These are phyloP conservation scores for Rhizopogon vulgaris DNA, from an alignment of 768 basidiomycete genomes.

Conservation along the genomic window DNA sequence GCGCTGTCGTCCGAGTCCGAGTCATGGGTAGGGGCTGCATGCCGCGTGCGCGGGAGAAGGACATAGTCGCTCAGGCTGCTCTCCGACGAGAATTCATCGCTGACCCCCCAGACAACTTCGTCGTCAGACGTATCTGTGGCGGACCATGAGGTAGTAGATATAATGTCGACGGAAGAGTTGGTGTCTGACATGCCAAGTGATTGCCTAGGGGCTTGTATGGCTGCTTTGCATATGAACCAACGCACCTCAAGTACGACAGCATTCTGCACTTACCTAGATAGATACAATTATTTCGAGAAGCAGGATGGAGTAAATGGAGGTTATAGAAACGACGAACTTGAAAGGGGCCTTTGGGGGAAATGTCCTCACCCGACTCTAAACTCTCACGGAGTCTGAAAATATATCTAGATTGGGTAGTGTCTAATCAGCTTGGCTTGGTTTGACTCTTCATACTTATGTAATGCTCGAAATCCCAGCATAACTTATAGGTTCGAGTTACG, in stretches of 20 bases:
- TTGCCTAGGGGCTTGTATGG: not conserved
- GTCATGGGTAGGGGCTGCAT: not conserved
- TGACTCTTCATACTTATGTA: too few species aligned
- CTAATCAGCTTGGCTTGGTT: too few species aligned
- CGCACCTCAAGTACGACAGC: not conserved
- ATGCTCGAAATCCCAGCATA: too few species aligned
- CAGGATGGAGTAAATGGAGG: not conserved
- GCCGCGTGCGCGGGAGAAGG: constrained; percentile 7
- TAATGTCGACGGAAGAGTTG: not conserved
- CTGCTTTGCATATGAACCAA: not conserved
- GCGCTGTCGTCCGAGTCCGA: not conserved
- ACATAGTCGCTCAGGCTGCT: constrained; percentile 18
- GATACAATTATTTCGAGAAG: not conserved
- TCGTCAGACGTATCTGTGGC: constrained; percentile 11
- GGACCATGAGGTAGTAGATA: not conserved
- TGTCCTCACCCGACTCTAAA: not conserved
- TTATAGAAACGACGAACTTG: not conserved
- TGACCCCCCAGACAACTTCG: constrained; percentile 14
- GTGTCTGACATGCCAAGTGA: not conserved
- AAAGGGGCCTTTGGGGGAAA: not conserved
- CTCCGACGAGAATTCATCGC: not conserved
- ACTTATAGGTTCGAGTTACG: too few species aligned
- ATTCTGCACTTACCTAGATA: not conserved
- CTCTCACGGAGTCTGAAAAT: not conserved
- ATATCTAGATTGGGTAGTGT: too few species aligned